Base-by-base conservation (phyloP, 768 basidiomycete species). In the Lactarius hengduanensis region DNA sequence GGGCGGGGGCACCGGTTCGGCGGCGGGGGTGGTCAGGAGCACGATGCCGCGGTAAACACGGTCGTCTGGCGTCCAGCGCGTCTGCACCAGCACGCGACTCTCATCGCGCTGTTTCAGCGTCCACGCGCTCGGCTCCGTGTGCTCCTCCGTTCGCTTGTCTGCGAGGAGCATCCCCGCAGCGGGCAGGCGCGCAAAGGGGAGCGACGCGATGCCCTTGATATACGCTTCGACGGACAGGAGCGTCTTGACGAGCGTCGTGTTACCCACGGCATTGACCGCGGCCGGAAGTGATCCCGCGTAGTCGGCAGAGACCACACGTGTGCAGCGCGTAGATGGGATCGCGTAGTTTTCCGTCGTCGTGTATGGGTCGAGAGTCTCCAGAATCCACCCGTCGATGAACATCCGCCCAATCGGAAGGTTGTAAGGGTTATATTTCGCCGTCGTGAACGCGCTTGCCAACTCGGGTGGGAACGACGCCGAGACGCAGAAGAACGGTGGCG, bases 301-400 rank as follows among this genome's bases (percentile, higher is more conserved):
- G 76, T 98, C 96, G 65, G 95, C 83, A 1, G 92, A 90, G 3
- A 91, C 86, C 47, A 96, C 80, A 64, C 92, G 82, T 54, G 91
- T 94, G 75, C 93, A 96, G 57, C 90, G 78, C 45, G 95, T 93
- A 4, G 94, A 97, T 1, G 96, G 97, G 55, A 98, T 96, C 15
- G 93, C 85, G 73, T 94, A 96, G 69, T 93, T 94, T 76, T 96
- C 94, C 67, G 88, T 89, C 67, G 88, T 89, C 28, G 93, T 90
- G 71, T 98, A 98, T 0, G 96, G 95, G 73, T 98, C 96, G 57
- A 98, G 83, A 4, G 96, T 98, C 79, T 99, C 95, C 72, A 97
- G 77, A 38, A 96, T 87, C 97, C 97, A 99, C 2, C 91, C 96
- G 72, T 98, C 95, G 7, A 99, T 78, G 70, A 91, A 88, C 40